Evolutionary conservation across 1,284 basidiomycete species (phyloP).

Genomic region (Mrakiaceae sp.): DNA sequence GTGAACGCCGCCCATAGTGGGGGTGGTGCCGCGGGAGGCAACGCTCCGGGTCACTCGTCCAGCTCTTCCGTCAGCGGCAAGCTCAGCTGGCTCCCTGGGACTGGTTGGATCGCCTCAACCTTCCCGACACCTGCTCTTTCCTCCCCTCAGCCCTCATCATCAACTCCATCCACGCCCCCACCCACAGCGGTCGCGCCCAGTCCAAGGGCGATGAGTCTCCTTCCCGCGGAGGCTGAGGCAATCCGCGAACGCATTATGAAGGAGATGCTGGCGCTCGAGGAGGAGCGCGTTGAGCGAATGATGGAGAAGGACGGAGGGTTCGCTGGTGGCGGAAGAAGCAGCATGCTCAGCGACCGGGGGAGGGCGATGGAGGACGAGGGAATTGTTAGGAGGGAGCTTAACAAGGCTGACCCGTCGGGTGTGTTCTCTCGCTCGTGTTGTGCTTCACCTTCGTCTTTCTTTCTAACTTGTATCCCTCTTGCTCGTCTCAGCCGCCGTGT

Average conservation of each 20-base stretch:
- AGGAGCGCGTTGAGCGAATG: slow-evolving; percentile 94
- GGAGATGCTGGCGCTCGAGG: slow-evolving; percentile 94
- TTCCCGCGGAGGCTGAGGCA: slow-evolving; percentile 67
- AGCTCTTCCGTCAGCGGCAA: slow-evolving; percentile 9
- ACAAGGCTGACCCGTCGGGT: slow-evolving; percentile 93
- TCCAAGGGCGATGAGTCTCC: slow-evolving; percentile 34
- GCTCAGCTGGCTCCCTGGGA: slow-evolving; percentile 52
- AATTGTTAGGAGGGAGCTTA: slow-evolving; percentile 84
- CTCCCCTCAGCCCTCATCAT: not conserved
- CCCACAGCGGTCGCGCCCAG: slow-evolving; percentile 5
- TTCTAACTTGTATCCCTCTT: not conserved
- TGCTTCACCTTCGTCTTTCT: not conserved
- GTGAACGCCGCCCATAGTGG: slow-evolving; percentile 8
- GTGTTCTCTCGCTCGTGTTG: slow-evolving; percentile 19
- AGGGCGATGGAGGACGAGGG: slow-evolving; percentile 78
- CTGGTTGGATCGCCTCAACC: slow-evolving; percentile 40
- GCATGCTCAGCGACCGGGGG: slow-evolving; percentile 17
- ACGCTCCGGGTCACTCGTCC: slow-evolving; percentile 21
- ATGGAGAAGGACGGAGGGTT: slow-evolving; percentile 46
- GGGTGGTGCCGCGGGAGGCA: not conserved
- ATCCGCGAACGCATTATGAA: slow-evolving; percentile 96
- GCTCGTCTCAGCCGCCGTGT: slow-evolving; percentile 50
- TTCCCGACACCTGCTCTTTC: slow-evolving; percentile 6
- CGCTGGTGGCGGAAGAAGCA: slow-evolving; percentile 15
- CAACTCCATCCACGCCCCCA: not conserved